Evolutionary conservation across 1,284 basidiomycete genomes (phyloP).

Genomic region (Leccinum brunneo-olivaceum): DNA sequence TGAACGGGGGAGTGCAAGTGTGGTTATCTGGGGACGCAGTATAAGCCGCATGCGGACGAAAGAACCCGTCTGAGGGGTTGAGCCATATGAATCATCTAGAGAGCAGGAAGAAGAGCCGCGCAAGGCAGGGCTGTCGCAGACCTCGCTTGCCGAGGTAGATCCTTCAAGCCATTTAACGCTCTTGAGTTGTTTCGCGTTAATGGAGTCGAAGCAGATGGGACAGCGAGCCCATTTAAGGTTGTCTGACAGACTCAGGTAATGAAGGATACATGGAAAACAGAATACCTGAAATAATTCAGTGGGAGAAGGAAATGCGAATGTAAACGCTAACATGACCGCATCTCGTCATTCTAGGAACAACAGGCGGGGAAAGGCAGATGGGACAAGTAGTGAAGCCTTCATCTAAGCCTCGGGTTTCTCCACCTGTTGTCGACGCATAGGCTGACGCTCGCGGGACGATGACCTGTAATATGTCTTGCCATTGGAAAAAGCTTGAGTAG

Average conservation of each 20-base stretch:
- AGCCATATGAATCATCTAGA: constrained; percentile 15
- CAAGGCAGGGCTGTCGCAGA: constrained; percentile 31
- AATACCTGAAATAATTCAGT: constrained; percentile 52
- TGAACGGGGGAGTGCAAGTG: constrained; percentile 90
- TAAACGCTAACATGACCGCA: constrained; percentile 83
- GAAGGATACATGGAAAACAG: constrained; percentile 88
- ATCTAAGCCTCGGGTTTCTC: constrained; percentile 33
- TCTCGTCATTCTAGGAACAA: constrained; percentile 93
- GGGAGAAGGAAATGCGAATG: constrained; percentile 10
- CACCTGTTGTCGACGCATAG: constrained; percentile 46
- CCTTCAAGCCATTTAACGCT: constrained; percentile 80
- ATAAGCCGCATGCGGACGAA: constrained; percentile 82
- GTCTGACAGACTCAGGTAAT: constrained; percentile 82
- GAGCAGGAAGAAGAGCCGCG: constrained; percentile 45
- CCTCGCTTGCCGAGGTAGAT: constrained; percentile 32
- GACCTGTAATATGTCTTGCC: constrained; percentile 95
- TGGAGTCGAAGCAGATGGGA: constrained; percentile 93
- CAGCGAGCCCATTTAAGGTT: constrained; percentile 82
- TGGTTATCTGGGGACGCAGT: constrained; percentile 90
- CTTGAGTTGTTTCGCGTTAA: constrained; percentile 89
- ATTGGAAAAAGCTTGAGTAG: constrained; percentile 75
- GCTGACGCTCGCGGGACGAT: constrained; percentile 79
- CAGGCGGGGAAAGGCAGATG: constrained; percentile 89
- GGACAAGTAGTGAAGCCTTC: constrained; percentile 80
- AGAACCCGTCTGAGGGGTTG: constrained; percentile 45